phyloP scores from a whole-genome alignment of 1,139 yeast genomes.

The Zhuliangozyma parablackwelliae region DNA sequence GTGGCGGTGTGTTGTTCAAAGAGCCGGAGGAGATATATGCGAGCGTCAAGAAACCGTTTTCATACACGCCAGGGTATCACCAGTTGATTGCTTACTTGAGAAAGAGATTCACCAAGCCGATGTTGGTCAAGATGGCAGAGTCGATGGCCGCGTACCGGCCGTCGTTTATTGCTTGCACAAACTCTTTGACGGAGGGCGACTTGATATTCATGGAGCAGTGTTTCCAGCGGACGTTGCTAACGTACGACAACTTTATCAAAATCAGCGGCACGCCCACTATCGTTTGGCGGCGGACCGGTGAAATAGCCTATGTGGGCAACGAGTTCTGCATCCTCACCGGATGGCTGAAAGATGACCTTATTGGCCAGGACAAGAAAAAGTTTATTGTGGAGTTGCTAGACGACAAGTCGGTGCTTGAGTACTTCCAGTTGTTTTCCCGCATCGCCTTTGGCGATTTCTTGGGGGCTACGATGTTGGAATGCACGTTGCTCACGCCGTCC shows the following conservation, averaged over 20 bases:
- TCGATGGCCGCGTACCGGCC: conserved; percentile 90
- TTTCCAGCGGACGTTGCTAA: conserved; percentile 84
- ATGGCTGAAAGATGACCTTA: conserved; percentile 70
- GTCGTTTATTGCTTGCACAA: conserved; percentile 87
- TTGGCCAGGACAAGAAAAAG: conserved; percentile 47
- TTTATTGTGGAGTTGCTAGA: conserved; percentile 89
- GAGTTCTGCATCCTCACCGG: conserved; percentile 90
- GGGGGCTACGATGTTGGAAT: conserved; percentile 87
- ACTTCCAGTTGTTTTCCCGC: conserved; percentile 77
- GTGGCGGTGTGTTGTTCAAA: conserved; percentile 28
- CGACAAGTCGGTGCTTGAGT: conserved; percentile 80
- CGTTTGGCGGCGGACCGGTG: conserved; percentile 95
- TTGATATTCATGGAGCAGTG: conserved; percentile 94
- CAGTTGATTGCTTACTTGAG: conserved; percentile 70
- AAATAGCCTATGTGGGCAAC: conserved; percentile 88
- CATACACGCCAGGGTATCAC: conserved; percentile 90
- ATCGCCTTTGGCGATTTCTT: conserved; percentile 90
- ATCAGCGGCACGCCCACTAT: conserved; percentile 91
- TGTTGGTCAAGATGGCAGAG: conserved; percentile 79
- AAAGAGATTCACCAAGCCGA: conserved; percentile 62
- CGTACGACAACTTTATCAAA: conserved; percentile 79
- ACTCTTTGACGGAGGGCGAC: conserved; percentile 83
- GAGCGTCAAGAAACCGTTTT: conserved; percentile 67
- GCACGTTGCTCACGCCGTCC: conserved; percentile 65
- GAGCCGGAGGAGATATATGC: conserved; percentile 83